Percentiles rank a stretch among this genome's conserved stretches.
Conservation (phyloP, 805 yeast genomes). For the Cyberlindnera samutprakarnensis region DNA sequence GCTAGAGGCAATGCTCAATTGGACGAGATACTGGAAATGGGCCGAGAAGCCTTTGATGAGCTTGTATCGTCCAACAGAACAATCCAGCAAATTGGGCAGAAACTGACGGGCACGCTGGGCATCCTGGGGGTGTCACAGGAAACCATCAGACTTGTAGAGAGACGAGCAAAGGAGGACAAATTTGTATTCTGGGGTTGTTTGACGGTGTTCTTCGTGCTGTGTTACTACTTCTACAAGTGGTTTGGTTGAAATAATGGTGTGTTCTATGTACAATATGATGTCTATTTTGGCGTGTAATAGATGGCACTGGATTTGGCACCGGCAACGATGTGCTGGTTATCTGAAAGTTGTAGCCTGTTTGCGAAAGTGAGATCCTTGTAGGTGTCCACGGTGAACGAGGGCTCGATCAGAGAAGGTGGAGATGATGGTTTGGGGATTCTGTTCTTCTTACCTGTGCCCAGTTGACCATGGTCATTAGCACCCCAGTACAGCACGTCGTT, state of each 20-base stretch:
- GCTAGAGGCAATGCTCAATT: slow-evolving; percentile 71
- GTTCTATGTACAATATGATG: not conserved
- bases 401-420: slow-evolving; percentile 54
- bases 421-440: slow-evolving; percentile 47
- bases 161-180: slow-evolving; percentile 79
- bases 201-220: slow-evolving; percentile 48
- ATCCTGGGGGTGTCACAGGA: slow-evolving; percentile 84
- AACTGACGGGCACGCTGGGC: slow-evolving; percentile 58
- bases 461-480: slow-evolving; percentile 72
- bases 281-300: slow-evolving; percentile 37
- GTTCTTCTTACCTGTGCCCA: slow-evolving; percentile 72
- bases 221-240: slow-evolving; percentile 61
- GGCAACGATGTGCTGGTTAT: slow-evolving; percentile 53
- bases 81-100: slow-evolving; percentile 38
- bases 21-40: slow-evolving; percentile 88
- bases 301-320: slow-evolving; percentile 59
- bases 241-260: slow-evolving; percentile 33
- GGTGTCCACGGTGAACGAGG: slow-evolving; percentile 27
- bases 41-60: slow-evolving; percentile 77
- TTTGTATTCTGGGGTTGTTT: slow-evolving; percentile 78
- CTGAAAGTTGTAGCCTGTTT: slow-evolving; percentile 40
- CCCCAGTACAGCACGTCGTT: slow-evolving; percentile 78
- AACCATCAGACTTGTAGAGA: slow-evolving; percentile 74
- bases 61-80: slow-evolving; percentile 77
- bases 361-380: slow-evolving; percentile 28